These are phyloP conservation scores for Oidium heveae DNA, from an alignment of 2,329 filamentous ascomycete genomes.

Conservation along the genomic window DNA sequence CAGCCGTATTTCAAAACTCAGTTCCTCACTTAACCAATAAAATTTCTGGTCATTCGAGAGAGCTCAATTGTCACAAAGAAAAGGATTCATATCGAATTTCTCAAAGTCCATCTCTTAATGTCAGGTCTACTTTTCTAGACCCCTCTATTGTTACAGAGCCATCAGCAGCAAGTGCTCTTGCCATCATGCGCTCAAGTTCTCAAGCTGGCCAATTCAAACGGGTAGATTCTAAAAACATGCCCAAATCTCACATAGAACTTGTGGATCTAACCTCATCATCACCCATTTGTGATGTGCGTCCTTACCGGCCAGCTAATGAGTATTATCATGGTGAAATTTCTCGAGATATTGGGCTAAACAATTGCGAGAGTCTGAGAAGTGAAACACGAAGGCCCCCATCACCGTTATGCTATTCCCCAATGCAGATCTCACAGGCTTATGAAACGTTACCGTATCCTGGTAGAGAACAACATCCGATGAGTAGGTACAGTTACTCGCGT, in stretches of 20 bases:
- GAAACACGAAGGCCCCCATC: constrained; percentile 5
- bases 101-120: constrained; percentile 10
- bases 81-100: constrained; percentile 4
- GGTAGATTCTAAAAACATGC: constrained; percentile 1
- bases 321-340: neutral
- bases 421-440: constrained; percentile 7
- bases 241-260: neutral
- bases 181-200: constrained; percentile 4
- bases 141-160: constrained; percentile 5
- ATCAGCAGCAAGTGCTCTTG: constrained; percentile 10
- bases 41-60: constrained; percentile 7
- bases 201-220: constrained; percentile 5
- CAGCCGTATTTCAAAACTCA: constrained; percentile 5
- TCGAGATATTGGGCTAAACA: neutral
- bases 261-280: neutral
- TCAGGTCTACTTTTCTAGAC: constrained; percentile 5
- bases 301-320: neutral
- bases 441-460: no score
- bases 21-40: constrained; percentile 9
- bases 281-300: neutral
- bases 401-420: constrained; percentile 6
- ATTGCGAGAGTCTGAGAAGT: neutral
- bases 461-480: no score
- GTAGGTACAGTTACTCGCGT: no score
- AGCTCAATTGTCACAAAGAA: constrained; percentile 4